Percentiles rank a stretch among this genome's conserved stretches.
These are phyloP conservation scores for Scutellaria barbata DNA, from an alignment of 257 asterid genomes.

Conservation along the genomic window DNA sequence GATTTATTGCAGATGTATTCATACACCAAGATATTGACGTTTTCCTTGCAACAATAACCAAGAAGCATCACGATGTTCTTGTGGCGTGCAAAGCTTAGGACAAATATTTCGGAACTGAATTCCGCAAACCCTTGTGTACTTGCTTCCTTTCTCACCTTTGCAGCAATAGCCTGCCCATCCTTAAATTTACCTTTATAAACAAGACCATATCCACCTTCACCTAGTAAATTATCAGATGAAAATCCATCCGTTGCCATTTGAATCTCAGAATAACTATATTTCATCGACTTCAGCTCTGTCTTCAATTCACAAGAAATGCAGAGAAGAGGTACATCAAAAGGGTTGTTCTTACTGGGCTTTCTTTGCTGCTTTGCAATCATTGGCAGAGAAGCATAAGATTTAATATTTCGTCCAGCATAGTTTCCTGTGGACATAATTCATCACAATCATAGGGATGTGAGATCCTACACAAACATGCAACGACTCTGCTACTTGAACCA, in stretches of 20 bases:
- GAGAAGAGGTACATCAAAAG: conserved; percentile 64
- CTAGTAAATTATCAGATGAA: conserved; percentile 65
- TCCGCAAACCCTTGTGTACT: conserved; percentile 74
- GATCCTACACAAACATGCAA: background rate
- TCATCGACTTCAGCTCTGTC: conserved; percentile 65
- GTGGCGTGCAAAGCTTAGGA: conserved; percentile 78
- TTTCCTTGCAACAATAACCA: conserved; percentile 85
- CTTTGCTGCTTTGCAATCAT: conserved; percentile 41
- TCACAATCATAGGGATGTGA: background rate
- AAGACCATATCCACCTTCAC: conserved; percentile 87
- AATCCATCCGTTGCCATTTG: conserved; percentile 72
- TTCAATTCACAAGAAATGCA: conserved; percentile 73
- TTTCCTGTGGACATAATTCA: conserved; percentile 41
- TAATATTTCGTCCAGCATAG: conserved; percentile 34
- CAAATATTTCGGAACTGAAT: conserved; percentile 70
- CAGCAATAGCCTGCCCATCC: conserved; percentile 79
- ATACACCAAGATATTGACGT: conserved; percentile 69
- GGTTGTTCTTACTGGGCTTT: conserved; percentile 42
- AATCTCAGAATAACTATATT: conserved; percentile 69
- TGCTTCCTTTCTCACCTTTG: conserved; percentile 81
- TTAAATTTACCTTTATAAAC: conserved; percentile 74
- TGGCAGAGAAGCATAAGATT: conserved; percentile 34
- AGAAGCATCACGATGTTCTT: conserved; percentile 86
- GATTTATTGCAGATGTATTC: conserved; percentile 81
- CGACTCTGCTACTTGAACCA: conserved; percentile 16